Percentiles rank a stretch among this genome's conserved stretches.
Conservation (phyloP, 73 alveolate species). For the Halteria grandinella region DNA sequence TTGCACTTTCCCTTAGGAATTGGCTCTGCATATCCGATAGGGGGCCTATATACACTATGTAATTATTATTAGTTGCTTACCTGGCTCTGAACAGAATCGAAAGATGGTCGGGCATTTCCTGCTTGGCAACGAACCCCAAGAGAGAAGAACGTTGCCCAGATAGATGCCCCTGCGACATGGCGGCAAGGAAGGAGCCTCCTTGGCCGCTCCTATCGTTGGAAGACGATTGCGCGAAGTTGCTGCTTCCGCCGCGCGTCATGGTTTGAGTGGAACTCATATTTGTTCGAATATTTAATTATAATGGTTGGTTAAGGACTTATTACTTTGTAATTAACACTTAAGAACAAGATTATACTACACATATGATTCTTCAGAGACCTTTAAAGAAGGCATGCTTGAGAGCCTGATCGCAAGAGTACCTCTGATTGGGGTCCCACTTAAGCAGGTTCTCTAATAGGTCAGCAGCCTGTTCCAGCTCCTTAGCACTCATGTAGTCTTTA, state of each 20-base stretch:
- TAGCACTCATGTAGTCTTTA: neutral
- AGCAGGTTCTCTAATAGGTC: conserved; percentile 72
- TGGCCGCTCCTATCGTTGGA: too few species aligned
- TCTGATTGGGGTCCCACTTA: conserved; percentile 78
- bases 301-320: too few species aligned
- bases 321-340: too few species aligned
- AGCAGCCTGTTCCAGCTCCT: conserved; percentile 45
- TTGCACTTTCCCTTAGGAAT: conserved; percentile 74
- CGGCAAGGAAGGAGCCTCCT: too few species aligned
- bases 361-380: too few species aligned
- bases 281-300: too few species aligned
- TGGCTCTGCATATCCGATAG: conserved; percentile 67
- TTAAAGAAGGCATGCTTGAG: conserved; percentile 70
- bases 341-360: too few species aligned
- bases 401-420: conserved; percentile 75
- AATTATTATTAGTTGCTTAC: neutral
- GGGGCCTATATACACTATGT: conserved; percentile 62
- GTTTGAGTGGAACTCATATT: too few species aligned
- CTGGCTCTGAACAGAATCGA: conserved; percentile 87
- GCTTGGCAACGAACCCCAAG: conserved; percentile 79
- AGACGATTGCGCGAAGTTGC: too few species aligned
- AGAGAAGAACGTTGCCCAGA: too few species aligned
- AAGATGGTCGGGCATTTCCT: conserved; percentile 93
- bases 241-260: too few species aligned
- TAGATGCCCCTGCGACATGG: too few species aligned